Conservation (phyloP, 345 rosid species). For the Syzygium aqueum region DNA sequence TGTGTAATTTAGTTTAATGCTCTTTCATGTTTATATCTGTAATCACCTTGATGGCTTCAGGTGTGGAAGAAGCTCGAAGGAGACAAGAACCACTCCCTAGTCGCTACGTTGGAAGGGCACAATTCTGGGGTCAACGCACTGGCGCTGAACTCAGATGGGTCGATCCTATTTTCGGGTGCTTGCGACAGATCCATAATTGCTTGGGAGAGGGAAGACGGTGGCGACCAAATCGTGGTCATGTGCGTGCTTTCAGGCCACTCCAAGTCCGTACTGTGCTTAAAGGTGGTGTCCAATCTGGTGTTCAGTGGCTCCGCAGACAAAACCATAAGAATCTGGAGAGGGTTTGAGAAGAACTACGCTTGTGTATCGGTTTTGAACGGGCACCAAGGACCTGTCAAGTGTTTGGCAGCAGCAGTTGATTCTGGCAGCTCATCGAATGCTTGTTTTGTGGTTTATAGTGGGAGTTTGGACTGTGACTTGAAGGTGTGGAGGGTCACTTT, state of each 20-base stretch:
- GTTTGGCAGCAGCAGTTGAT: constrained; percentile 52
- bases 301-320: constrained; percentile 88
- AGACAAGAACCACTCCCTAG: constrained; percentile 45
- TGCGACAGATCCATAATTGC: constrained; percentile 60
- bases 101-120: constrained; percentile 50
- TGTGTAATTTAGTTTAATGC: neutral
- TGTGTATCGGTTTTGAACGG: constrained; percentile 72
- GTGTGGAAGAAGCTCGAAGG: constrained; percentile 53
- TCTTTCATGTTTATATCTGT: neutral
- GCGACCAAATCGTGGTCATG: constrained; percentile 30
- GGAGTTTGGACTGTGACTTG: constrained; percentile 77
- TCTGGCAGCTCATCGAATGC: constrained; percentile 9
- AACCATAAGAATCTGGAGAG: constrained; percentile 68
- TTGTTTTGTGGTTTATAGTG: constrained; percentile 56
- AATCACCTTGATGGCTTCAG: neutral
- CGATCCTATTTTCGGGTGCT: constrained; percentile 61
- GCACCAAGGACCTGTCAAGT: constrained; percentile 81
- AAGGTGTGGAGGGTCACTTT: constrained; percentile 66
- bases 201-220: constrained; percentile 46
- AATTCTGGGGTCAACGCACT: constrained; percentile 72
- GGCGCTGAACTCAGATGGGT: constrained; percentile 48
- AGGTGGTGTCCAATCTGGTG: constrained; percentile 45
- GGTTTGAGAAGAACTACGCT: constrained; percentile 23
- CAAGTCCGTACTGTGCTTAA: constrained; percentile 60
- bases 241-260: constrained; percentile 70